Base-by-base conservation (phyloP, 2,329 filamentous ascomycete species). In the Epichloe baconii region DNA sequence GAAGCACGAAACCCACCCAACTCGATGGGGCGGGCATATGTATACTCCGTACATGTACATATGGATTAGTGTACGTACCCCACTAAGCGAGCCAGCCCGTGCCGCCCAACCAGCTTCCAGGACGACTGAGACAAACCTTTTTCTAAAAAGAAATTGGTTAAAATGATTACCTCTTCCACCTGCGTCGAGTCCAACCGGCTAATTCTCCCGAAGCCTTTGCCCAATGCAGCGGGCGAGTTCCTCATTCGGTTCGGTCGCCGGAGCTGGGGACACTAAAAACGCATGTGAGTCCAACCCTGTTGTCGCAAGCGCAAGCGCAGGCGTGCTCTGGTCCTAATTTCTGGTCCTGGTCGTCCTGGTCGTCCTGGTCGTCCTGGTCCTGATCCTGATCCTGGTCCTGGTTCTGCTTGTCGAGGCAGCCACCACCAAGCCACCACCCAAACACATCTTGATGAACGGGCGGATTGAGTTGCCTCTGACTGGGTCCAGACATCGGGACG, bases 221-320 rank as follows among this genome's bases (percentile, higher is more conserved):
- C 43, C 36, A 17, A 44, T 17, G 43, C 37, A 26, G 36, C 36
- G 47, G 26, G 36, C 46, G 26, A 40, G 17, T 49, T 52, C 53
- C 55, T 44, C 48, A 49, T 54, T 48, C 48, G 52, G 53, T 7
- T 42, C 48, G 47, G 47, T 45, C 51, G 50, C 51, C 48, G 48
- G 38, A 23, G 43, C 44, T 38, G 23, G 19, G 19, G 38, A 38
- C 47, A 45, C 44, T 35, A 44, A 37, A 36, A 26, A 3, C 26
- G 26, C 26, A 31, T 31, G 26, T 10, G 17, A 38, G 36, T 31
- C 26, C 36, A 51, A 36, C 48, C 48, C 21, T 35, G 48, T 47
- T 45, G 43, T 31, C 26, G 26, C 26, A 31, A 45, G 21, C 47
- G 15, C 11, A 41, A 26, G 31, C 21, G 42, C 34, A 5, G 15